These are phyloP conservation scores for Globisporangium heterothallicum DNA, from an alignment of 352 stramenopile genomes.

Conservation along the genomic window DNA sequence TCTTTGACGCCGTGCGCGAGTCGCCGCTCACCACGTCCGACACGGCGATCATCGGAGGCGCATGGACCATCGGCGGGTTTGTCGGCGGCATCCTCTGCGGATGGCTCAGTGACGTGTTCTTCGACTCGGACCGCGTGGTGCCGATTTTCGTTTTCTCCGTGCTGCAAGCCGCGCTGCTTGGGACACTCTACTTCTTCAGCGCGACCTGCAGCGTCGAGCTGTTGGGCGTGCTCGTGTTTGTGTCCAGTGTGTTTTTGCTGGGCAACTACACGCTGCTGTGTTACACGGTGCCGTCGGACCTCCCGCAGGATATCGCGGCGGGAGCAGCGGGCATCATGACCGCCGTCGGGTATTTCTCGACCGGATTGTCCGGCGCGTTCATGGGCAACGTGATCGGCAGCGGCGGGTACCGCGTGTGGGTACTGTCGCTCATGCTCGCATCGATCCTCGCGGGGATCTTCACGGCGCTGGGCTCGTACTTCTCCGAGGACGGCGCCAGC, in stretches of 20 bases:
- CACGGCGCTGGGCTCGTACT: conserved; percentile 54
- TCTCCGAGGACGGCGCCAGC: conserved; percentile 22
- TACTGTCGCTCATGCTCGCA: conserved; percentile 46
- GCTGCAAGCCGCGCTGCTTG: conserved; percentile 47
- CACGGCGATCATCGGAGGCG: conserved; percentile 59
- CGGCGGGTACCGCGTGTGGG: conserved; percentile 56
- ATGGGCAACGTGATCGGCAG: conserved; percentile 59
- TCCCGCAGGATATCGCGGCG: conserved; percentile 64
- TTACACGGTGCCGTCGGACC: conserved; percentile 69
- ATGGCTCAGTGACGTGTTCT: conserved; percentile 67
- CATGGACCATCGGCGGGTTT: conserved; percentile 73
- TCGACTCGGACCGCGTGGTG: conserved; percentile 57
- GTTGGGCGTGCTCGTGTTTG: conserved; percentile 54
- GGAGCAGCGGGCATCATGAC: conserved; percentile 63
- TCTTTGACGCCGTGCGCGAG: conserved; percentile 60
- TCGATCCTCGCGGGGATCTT: conserved; percentile 57
- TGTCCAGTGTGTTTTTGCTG: conserved; percentile 62
- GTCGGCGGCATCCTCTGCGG: conserved; percentile 64
- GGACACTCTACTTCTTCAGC: conserved; percentile 51
- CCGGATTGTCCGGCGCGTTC: conserved; percentile 49
- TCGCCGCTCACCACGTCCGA: conserved; percentile 38
- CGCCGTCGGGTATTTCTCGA: conserved; percentile 60
- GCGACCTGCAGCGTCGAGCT: conserved; percentile 38
- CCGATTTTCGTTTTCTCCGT: conserved; percentile 73
- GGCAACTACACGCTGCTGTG: conserved; percentile 73